These are phyloP conservation scores for Xylaria cubensis DNA, from an alignment of 495 filamentous ascomycete genomes.

Conservation along the genomic window DNA sequence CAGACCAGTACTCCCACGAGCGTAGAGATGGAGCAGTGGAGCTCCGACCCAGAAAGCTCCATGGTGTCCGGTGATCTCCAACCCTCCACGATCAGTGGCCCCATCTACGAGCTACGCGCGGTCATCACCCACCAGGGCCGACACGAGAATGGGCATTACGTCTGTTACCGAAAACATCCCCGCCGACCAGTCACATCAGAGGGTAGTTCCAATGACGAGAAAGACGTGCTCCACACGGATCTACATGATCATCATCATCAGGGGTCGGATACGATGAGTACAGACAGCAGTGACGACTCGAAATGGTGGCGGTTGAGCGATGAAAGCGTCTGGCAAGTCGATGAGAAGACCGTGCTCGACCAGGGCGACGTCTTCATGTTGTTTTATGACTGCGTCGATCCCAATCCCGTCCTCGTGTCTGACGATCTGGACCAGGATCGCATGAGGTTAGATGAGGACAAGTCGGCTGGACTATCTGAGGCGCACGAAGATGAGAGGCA, in stretches of 20 bases:
- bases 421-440: conserved; percentile 18
- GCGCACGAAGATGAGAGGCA: neutral
- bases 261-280: conserved; percentile 14
- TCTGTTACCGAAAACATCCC: conserved; percentile 80
- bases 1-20: conserved; percentile 31
- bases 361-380: conserved; percentile 94
- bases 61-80: conserved; percentile 65
- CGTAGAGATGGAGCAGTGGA: conserved; percentile 65
- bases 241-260: neutral
- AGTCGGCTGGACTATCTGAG: neutral
- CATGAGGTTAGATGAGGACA: neutral
- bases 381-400: conserved; percentile 81
- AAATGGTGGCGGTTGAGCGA: conserved; percentile 89
- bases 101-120: conserved; percentile 80
- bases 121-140: conserved; percentile 88
- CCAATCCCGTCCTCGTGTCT: conserved; percentile 38
- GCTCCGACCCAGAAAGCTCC: conserved; percentile 65
- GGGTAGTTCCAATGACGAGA: conserved; percentile 11
- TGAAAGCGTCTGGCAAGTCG: conserved; percentile 76
- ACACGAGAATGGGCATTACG: conserved; percentile 96
- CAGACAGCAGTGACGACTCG: conserved; percentile 44
- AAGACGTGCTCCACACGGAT: conserved; percentile 3
- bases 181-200: conserved; percentile 20
- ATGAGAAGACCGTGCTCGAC: conserved; percentile 72
- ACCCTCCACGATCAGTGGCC: conserved; percentile 53